Evolutionary conservation across 257 asterid species (phyloP).

Genomic region (Plantago elongata): DNA sequence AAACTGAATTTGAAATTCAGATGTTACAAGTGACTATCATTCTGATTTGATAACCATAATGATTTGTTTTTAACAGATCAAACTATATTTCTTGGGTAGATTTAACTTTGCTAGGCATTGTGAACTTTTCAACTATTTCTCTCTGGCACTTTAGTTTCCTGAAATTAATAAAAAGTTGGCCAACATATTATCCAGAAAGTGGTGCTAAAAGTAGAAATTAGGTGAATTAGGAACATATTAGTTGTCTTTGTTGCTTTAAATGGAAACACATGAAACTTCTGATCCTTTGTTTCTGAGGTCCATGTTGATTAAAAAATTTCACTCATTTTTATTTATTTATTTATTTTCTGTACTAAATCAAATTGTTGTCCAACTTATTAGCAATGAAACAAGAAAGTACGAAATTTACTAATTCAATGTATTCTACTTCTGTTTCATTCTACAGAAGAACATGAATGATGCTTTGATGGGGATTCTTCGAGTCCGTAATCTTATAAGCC

Average conservation of each 20-base stretch:
- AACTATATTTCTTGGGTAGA: neutral
- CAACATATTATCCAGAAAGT: neutral
- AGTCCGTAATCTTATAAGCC: conserved; percentile 73
- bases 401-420: too few relatives aligned
- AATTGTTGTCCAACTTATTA: neutral
- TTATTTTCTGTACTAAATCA: conserved; percentile 8
- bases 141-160: too few relatives aligned
- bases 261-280: neutral
- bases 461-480: conserved; percentile 95
- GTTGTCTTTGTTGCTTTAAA: neutral
- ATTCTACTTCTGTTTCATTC: neutral
- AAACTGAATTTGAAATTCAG: neutral
- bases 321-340: neutral
- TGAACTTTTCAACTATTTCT: neutral
- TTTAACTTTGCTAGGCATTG: neutral
- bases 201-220: neutral
- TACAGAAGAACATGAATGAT: conserved; percentile 86
- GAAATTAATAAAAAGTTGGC: neutral
- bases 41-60: neutral
- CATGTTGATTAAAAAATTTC: too few relatives aligned
- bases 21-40: neutral
- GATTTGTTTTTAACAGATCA: neutral
- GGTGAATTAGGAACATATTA: neutral
- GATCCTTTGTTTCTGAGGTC: neutral
- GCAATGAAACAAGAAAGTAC: too few relatives aligned